Conservation (phyloP, 148 eudicot genomes). For the Mesembryanthemum crystallinum region DNA sequence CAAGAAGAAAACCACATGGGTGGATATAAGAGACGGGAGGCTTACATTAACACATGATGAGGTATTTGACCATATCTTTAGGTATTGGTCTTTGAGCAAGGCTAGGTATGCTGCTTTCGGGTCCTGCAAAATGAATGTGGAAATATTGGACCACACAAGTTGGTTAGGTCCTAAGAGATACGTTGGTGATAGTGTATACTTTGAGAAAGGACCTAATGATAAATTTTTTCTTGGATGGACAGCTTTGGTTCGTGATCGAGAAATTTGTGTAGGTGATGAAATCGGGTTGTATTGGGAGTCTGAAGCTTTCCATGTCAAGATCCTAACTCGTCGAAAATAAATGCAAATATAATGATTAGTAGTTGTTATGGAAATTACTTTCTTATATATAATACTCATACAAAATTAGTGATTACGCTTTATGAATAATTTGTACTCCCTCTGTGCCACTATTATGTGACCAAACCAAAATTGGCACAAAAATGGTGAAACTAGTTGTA, state of each 20-base stretch:
- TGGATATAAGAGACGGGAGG: conserved; percentile 1
- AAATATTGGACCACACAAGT: not conserved
- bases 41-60: conserved; percentile 10
- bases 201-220: conserved; percentile 15
- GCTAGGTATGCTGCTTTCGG: not conserved
- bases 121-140: not conserved
- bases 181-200: not conserved
- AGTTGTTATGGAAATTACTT: too few relatives aligned
- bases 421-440: too few relatives aligned
- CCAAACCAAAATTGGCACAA: too few relatives aligned
- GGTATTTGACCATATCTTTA: conserved; percentile 7
- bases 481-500: too few relatives aligned
- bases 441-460: too few relatives aligned
- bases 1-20: not conserved
- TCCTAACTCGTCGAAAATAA: not conserved
- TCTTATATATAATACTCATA: too few relatives aligned
- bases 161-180: not conserved
- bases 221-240: conserved; percentile 7
- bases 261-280: not conserved
- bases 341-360: too few relatives aligned
- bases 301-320: not conserved
- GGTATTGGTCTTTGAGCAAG: conserved; percentile 3
- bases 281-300: conserved; percentile 5
- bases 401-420: too few relatives aligned
- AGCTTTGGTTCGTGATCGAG: not conserved